Evolutionary conservation across 208 protist species (phyloP).

Genomic region (Trypanosoma vivax): DNA sequence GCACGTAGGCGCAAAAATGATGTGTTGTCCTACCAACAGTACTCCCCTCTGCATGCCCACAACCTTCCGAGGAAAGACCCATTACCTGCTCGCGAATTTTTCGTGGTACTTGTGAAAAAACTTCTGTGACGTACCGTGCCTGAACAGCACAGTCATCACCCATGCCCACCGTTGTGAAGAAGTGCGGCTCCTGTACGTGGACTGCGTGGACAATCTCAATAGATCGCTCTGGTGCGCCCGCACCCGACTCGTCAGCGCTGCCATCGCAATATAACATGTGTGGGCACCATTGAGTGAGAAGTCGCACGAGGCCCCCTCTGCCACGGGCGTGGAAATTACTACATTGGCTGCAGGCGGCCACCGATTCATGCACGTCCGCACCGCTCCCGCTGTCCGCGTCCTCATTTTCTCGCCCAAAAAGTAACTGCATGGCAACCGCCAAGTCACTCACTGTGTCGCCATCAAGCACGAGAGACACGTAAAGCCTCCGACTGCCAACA

Average conservation of each 20-base stretch:
- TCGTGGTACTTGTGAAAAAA: slow-evolving; percentile 8
- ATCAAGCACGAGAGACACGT: slow-evolving; percentile 74
- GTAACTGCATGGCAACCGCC: slow-evolving; percentile 23
- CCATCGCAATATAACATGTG: slow-evolving; percentile 12
- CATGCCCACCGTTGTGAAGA: slow-evolving; percentile 1
- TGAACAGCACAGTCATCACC: neutral
- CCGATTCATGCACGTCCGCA: neutral
- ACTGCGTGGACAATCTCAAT: slow-evolving; percentile 14
- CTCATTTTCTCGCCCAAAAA: slow-evolving; percentile 25
- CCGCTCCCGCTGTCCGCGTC: neutral
- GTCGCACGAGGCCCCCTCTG: slow-evolving; percentile 1
- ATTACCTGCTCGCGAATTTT: slow-evolving; percentile 9
- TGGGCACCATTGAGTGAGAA: slow-evolving; percentile 15
- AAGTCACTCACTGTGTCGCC: slow-evolving; percentile 41
- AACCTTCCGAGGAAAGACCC: neutral
- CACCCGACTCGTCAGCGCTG: neutral
- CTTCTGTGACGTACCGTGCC: slow-evolving; percentile 2
- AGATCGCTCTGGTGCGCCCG: neutral
- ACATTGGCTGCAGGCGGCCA: neutral
- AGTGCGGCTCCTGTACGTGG: slow-evolving; percentile 18
- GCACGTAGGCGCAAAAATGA: slow-evolving; percentile 49
- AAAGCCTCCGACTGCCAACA: slow-evolving; percentile 35
- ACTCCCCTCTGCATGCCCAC: neutral
- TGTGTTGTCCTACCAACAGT: slow-evolving; percentile 27
- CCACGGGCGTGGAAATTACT: neutral